A percentile compares a stretch with the other conserved stretches of the same genome.
phyloP scores from a whole-genome alignment of 2,329 filamentous ascomycete species.

The Penicillium nordicum region DNA sequence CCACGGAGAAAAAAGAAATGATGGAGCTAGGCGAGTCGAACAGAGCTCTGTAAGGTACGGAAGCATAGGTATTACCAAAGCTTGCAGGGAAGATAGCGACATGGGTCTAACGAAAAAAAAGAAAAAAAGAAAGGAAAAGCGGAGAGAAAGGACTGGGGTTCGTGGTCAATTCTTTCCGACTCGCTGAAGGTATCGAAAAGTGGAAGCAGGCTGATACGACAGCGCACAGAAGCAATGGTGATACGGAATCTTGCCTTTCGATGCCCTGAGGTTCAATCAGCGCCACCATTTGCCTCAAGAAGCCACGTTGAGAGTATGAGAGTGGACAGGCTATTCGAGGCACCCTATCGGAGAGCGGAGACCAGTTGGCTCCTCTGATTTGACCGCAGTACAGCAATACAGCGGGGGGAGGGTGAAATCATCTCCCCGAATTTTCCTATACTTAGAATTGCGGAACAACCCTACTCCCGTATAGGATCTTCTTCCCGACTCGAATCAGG shows the following conservation, averaged over 20 bases:
- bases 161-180: slow-evolving; percentile 24
- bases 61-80: slow-evolving; percentile 17
- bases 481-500: not conserved
- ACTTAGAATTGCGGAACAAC: slow-evolving; percentile 1
- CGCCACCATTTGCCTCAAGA: slow-evolving; percentile 23
- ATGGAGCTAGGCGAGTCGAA: slow-evolving; percentile 17
- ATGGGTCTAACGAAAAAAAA: slow-evolving; percentile 15
- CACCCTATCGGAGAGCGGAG: slow-evolving; percentile 19
- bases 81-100: slow-evolving; percentile 17
- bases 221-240: slow-evolving; percentile 22
- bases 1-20: slow-evolving; percentile 25
- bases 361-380: not conserved
- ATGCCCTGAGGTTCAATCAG: slow-evolving; percentile 11
- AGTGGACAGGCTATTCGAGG: slow-evolving; percentile 16
- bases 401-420: slow-evolving; percentile 9
- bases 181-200: slow-evolving; percentile 18
- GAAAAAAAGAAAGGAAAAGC: slow-evolving; percentile 15
- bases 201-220: slow-evolving; percentile 22
- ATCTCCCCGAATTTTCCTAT: slow-evolving; percentile 18
- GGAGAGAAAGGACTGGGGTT: slow-evolving; percentile 22
- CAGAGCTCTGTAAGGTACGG: slow-evolving; percentile 27
- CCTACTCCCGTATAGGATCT: not conserved
- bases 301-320: slow-evolving; percentile 20
- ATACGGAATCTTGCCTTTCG: slow-evolving; percentile 22
- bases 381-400: not conserved